Percentiles rank a stretch among this genome's conserved stretches.
Conservation (phyloP, 140 eudicot species). For the Senecio squalidus region DNA sequence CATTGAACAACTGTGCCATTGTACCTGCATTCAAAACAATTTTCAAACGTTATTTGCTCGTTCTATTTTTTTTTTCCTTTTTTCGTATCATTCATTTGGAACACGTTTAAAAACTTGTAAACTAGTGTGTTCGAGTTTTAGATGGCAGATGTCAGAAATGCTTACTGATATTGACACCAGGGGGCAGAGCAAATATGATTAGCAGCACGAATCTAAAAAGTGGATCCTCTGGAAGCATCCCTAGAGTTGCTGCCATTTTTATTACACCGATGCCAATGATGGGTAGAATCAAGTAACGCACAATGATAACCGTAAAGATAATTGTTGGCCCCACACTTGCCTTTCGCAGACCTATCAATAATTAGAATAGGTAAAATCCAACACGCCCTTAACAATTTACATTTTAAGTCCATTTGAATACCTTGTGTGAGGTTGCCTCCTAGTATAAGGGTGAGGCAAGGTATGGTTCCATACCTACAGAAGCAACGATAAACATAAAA, state of each 20-base stretch:
- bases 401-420: constrained; percentile 14
- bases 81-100: neutral
- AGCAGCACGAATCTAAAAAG: constrained; percentile 70
- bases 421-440: constrained; percentile 95
- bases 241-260: constrained; percentile 39
- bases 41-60: too few species aligned
- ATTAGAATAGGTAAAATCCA: neutral
- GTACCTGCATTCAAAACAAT: constrained; percentile 60
- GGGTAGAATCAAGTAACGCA: constrained; percentile 62
- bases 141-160: constrained; percentile 11
- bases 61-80: neutral
- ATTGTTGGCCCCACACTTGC: constrained; percentile 37
- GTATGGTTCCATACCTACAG: constrained; percentile 71
- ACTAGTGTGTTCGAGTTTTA: constrained; percentile 10
- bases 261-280: constrained; percentile 62
- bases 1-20: constrained; percentile 73
- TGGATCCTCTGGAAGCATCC: constrained; percentile 79
- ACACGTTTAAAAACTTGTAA: neutral
- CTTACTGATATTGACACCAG: constrained; percentile 83
- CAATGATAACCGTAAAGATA: constrained; percentile 42
- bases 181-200: constrained; percentile 80
- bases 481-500: constrained; percentile 8
- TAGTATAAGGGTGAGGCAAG: constrained; percentile 79
- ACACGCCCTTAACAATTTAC: neutral
- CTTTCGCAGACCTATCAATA: constrained; percentile 45